Evolutionary conservation across 495 filamentous ascomycete species (phyloP).

Genomic region (Achaetomiella virescens): DNA sequence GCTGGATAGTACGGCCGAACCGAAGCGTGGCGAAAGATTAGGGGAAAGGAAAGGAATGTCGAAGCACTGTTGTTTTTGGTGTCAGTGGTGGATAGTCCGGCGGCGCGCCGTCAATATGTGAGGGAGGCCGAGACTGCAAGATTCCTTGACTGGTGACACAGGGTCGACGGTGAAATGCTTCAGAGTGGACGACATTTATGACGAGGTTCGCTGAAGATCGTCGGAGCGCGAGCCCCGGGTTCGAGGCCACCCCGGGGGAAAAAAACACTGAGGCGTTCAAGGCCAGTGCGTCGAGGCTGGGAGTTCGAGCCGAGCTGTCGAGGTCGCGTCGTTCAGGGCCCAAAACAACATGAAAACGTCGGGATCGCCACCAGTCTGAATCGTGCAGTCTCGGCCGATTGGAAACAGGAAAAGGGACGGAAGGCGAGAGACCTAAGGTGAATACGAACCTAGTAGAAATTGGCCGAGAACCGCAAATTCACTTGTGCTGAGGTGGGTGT

Average conservation of each 20-base stretch:
- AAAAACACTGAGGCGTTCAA: too few species aligned
- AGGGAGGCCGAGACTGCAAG: not conserved
- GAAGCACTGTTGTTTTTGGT: conserved; percentile 14
- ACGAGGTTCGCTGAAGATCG: too few species aligned
- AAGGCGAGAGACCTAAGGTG: not conserved
- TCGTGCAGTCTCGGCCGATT: not conserved
- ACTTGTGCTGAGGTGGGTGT: conserved; percentile 16
- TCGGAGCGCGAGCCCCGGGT: too few species aligned
- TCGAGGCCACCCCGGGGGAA: too few species aligned
- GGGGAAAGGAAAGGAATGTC: conserved; percentile 25
- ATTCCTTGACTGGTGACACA: too few species aligned
- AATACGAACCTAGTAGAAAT: conserved; percentile 25
- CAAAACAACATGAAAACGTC: conserved; percentile 2
- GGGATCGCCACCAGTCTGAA: too few species aligned
- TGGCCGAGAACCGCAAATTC: conserved; percentile 11
- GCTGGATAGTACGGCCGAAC: not conserved
- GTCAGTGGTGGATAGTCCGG: not conserved
- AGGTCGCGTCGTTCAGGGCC: not conserved
- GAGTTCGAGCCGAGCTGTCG: not conserved
- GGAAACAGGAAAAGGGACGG: not conserved
- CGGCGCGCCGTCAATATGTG: not conserved
- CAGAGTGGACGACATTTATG: too few species aligned
- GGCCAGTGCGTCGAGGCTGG: too few species aligned
- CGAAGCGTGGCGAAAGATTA: conserved; percentile 12
- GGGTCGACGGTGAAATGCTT: too few species aligned